Percentiles rank a stretch among this genome's conserved stretches.
Conservation (phyloP, 148 eudicot genomes). For the Bassia scoparia region DNA sequence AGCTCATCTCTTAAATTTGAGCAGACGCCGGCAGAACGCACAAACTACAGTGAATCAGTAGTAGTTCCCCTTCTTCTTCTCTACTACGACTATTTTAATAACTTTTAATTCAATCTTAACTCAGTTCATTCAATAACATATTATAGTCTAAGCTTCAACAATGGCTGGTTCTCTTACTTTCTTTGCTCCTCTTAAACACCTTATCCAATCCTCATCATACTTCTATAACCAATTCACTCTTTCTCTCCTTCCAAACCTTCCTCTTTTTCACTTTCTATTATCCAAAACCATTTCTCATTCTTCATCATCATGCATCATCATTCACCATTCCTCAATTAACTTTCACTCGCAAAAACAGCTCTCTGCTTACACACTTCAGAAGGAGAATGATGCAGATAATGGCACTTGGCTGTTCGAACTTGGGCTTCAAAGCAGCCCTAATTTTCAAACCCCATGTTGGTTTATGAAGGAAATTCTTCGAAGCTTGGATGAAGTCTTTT, state of each 20-base stretch:
- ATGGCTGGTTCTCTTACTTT: slow-evolving; percentile 27
- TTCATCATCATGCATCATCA: slow-evolving; percentile 30
- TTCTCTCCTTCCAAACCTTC: slow-evolving; percentile 14
- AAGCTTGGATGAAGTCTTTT: slow-evolving; percentile 65
- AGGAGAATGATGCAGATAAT: slow-evolving; percentile 57
- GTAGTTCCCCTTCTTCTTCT: not conserved
- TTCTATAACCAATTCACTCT: not conserved
- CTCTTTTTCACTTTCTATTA: slow-evolving; percentile 10
- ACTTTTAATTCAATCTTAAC: not conserved
- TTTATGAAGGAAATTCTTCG: slow-evolving; percentile 59
- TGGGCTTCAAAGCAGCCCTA: slow-evolving; percentile 86
- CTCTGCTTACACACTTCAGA: slow-evolving; percentile 53
- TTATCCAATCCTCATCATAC: slow-evolving; percentile 18
- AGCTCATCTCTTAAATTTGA: not conserved
- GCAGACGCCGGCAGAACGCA: slow-evolving; percentile 2
- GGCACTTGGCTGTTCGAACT: slow-evolving; percentile 56
- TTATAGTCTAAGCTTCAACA: not conserved
- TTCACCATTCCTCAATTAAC: slow-evolving; percentile 41
- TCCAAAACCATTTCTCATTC: slow-evolving; percentile 29
- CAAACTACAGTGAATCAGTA: not conserved
- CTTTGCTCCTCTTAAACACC: slow-evolving; percentile 22
- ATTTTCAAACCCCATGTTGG: slow-evolving; percentile 58
- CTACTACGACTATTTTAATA: too few species aligned
- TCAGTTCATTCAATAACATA: not conserved
- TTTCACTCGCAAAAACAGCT: slow-evolving; percentile 59